Evolutionary conservation across 441 rosid species (phyloP), one percentile per base, ranked within the genome.

Genomic region (Adansonia madagascariensis): DNA sequence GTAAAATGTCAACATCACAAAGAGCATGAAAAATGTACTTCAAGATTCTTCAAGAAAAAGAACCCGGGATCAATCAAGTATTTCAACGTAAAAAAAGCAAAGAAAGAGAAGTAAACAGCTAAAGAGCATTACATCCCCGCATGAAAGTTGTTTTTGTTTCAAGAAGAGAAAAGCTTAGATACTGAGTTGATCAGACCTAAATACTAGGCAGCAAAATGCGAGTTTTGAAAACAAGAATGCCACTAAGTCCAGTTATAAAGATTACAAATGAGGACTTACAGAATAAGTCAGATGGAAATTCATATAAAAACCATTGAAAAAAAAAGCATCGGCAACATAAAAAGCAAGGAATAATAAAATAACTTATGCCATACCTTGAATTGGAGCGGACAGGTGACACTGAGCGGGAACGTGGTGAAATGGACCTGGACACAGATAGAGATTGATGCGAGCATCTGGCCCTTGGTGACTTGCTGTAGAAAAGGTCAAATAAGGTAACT

Each of bases 381-480:
- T 77, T 7, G 60, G 92, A 83, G 83, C 61, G 87, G 17, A 79
- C 82, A 65, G 89, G 89, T 41, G 91, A 82, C 66, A 81, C 79
- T 8, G 91, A 86, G 56, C 8, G 75, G 57, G 92, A 88, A 41
- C 10, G 79, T 0, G 89, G 85, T 44, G 95, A 88, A 74, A 75
- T 78, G 11, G 93, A 92, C 82, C 92, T 85, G n/a, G 94, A 83
- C 6, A 77, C 65, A 71, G 87, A 84, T 49, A 62, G 85, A 82
- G 89, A 84, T 2, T 60, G 81, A 35, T 65, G 74, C 0, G 80
- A 76, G 76, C 82, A 76, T 77, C 74, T 83, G 6, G 53, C 83
- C 83, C 82, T 63, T 0, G 90, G 91, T 22, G 94, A 91, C 41
- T 35, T 67, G 76, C 95, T 91, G 93, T 87, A 86, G 67, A n/a